Evolutionary conservation across 2,329 filamentous ascomycete species (phyloP), one percentile per base, ranked within the genome.

Genomic region (Alternaria novae-zelandiae): DNA sequence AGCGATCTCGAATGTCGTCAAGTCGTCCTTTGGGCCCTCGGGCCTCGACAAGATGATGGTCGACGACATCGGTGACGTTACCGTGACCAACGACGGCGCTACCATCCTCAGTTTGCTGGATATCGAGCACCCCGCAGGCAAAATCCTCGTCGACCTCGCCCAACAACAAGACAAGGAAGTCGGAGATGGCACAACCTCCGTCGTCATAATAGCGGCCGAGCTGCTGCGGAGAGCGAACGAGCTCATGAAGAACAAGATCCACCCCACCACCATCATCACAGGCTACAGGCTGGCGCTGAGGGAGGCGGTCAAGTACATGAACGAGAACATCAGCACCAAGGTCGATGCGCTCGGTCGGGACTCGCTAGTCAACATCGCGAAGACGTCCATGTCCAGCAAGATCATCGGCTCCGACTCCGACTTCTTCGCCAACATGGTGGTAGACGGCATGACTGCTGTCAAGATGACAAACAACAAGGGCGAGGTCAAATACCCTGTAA

Each of bases 41-140:
- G 96, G 96, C 53, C 88, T 99, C 71, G 96, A 99, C 82, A 99
- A 99, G 88, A 99, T 99, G 96, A 98, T 99, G 96, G 96, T 99
- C 75, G 96, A 99, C 84, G 96, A 99, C 80, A 98, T 99, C 81
- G 96, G 96, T 78, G 96, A 99, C 85, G 96, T 99, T 63, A 99
- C 96, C 65, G 96, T 99, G 63, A 99, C 96, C 71, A 99, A 99
- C 83, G 96, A 99, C 82, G 96, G 96, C 78, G 96, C 96, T 59
- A 99, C 96, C 32, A 99, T 99, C 77, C 89, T 99, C 71, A 93
- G 89, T 81, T 87, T 99, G 78, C 88, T 99, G 78, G 96, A 98
- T 79, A 94, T 99, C 77, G 95, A 99, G 82, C 94, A 99, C 83
- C 96, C 96, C 58, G 96, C 96, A 60, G 96, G 96, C 79, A 98